These are phyloP conservation scores for Metschnikowia amazonensis DNA, from an alignment of 805 yeast species.

Conservation along the genomic window DNA sequence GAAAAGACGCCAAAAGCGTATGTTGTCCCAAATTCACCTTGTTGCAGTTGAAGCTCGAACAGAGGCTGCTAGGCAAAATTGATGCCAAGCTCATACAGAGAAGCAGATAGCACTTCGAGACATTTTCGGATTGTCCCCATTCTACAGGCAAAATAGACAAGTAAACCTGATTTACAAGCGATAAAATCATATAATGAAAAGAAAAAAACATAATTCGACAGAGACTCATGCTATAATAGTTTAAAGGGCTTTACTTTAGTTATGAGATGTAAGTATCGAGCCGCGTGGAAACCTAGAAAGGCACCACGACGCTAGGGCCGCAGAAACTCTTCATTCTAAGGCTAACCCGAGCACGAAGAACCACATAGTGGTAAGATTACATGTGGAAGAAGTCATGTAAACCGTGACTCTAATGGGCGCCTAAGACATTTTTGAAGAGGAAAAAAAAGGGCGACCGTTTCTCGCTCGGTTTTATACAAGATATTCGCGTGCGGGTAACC, in stretches of 20 bases:
- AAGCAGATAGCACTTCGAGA: not conserved
- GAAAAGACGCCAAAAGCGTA: conserved; percentile 56
- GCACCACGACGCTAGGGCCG: conserved; percentile 58
- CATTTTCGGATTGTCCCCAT: no score
- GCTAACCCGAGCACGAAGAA: conserved; percentile 91
- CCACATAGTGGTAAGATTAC: conserved; percentile 44
- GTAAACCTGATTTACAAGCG: no score
- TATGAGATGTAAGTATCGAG: conserved; percentile 59
- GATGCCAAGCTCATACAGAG: conserved; percentile 51
- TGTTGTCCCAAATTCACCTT: conserved; percentile 76
- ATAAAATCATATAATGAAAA: no score
- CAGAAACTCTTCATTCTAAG: conserved; percentile 64
- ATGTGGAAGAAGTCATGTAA: conserved; percentile 47
- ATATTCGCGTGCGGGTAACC: conserved; percentile 22
- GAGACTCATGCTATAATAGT: no score
- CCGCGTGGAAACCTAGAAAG: conserved; percentile 56
- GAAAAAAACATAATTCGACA: no score
- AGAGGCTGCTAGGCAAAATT: conserved; percentile 50
- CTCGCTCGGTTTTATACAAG: conserved; percentile 10
- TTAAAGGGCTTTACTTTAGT: not conserved
- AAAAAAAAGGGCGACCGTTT: not conserved
- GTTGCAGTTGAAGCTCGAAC: conserved; percentile 60
- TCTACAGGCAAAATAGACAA: no score
- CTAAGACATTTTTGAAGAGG: conserved; percentile 46
- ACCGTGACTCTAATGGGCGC: conserved; percentile 85